Conservation (phyloP, 1,139 yeast species). For the Kluyveromyces marxianus region DNA sequence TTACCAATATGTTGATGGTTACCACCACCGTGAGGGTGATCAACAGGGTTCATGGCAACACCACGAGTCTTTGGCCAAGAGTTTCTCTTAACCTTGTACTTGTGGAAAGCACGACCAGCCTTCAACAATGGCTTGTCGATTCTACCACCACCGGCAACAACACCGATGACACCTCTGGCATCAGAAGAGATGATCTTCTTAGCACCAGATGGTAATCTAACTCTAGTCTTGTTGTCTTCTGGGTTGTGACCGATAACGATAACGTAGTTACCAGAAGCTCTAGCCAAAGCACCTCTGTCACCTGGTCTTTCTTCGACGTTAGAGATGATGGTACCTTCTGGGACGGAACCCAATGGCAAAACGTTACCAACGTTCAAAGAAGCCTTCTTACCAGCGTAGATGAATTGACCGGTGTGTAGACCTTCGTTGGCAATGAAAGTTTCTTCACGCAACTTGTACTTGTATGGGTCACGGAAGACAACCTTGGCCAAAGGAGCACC, state of each 20-base stretch:
- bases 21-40: constrained; percentile 99
- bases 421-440: constrained; percentile 99
- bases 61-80: constrained; percentile 99
- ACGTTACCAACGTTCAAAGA: constrained; percentile 96
- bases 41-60: constrained; percentile 99
- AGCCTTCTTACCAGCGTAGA: constrained; percentile 99
- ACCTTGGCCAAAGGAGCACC: constrained; percentile 99
- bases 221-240: constrained; percentile 98
- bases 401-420: constrained; percentile 98
- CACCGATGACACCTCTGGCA: constrained; percentile 99
- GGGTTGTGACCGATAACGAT: constrained; percentile 99
- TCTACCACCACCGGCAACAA: constrained; percentile 99
- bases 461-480: constrained; percentile 99
- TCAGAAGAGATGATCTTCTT: constrained; percentile 91
- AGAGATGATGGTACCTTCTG: constrained; percentile 98
- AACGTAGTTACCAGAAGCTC: constrained; percentile 99
- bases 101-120: constrained; percentile 99
- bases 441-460: constrained; percentile 95
- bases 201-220: constrained; percentile 98
- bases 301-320: constrained; percentile 99
- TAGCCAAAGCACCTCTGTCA: constrained; percentile 99
- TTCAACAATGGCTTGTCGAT: constrained; percentile 97
- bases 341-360: constrained; percentile 92
- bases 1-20: constrained; percentile 99
- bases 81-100: constrained; percentile 98